A percentile compares a stretch with the other conserved stretches of the same genome.
These are phyloP conservation scores for Fraxinus nigra DNA, from an alignment of 305 asterid species.

Conservation along the genomic window DNA sequence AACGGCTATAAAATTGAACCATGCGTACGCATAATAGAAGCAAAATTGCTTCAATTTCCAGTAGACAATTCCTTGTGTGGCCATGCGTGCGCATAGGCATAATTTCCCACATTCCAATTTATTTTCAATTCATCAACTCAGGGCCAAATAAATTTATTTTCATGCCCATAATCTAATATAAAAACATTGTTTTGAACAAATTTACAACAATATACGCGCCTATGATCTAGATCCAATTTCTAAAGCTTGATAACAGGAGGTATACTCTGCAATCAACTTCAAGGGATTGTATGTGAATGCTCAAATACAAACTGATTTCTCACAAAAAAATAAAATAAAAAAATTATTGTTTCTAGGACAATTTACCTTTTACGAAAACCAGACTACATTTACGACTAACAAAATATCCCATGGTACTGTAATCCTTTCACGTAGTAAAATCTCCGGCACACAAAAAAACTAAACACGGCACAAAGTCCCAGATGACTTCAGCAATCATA, in stretches of 20 bases:
- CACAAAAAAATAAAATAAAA: too few species aligned
- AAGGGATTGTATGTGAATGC: neutral
- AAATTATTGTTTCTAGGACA: neutral
- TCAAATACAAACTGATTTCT: neutral
- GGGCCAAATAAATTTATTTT: too few species aligned
- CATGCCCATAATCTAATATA: too few species aligned
- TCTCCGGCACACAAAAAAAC: neutral
- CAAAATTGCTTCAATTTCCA: too few species aligned
- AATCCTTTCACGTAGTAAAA: neutral
- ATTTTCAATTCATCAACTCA: too few species aligned
- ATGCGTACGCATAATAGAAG: too few species aligned
- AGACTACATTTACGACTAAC: neutral
- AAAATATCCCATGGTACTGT: neutral
- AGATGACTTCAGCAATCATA: slow-evolving; percentile 3
- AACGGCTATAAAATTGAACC: too few species aligned
- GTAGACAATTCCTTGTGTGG: too few species aligned
- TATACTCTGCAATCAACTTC: neutral
- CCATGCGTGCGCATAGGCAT: too few species aligned
- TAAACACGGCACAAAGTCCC: neutral
- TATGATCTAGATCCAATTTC: neutral
- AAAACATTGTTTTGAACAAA: too few species aligned
- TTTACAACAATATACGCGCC: neutral
- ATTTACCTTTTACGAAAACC: neutral
- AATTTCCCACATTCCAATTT: too few species aligned
- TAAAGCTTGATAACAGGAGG: neutral